Conservation (phyloP, 148 eudicot species). For the Spergularia bocconei region DNA sequence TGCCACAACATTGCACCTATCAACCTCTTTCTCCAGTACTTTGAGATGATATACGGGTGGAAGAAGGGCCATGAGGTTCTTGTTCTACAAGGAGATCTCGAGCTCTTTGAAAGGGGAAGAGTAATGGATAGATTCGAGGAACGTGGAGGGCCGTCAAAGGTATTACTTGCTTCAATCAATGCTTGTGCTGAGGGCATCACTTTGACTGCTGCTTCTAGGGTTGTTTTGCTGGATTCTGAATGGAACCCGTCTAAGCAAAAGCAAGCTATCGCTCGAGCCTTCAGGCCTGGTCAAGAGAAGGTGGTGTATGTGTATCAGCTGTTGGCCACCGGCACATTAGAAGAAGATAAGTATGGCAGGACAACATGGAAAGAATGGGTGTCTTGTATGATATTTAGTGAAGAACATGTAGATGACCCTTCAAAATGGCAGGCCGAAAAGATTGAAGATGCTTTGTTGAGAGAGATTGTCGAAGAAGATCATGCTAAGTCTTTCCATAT, state of each 20-base stretch:
- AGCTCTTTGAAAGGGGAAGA: conserved; percentile 84
- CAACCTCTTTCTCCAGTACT: conserved; percentile 62
- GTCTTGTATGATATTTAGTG: conserved; percentile 93
- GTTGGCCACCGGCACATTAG: conserved; percentile 71
- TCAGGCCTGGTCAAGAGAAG: conserved; percentile 90
- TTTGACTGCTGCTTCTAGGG: conserved; percentile 95
- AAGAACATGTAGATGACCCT: conserved; percentile 87
- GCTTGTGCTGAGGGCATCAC: conserved; percentile 96
- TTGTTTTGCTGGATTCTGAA: conserved; percentile 83
- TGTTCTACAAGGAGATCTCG: conserved; percentile 85
- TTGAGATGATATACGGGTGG: conserved; percentile 73
- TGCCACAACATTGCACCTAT: conserved; percentile 98
- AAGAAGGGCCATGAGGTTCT: conserved; percentile 80
- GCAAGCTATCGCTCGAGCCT: conserved; percentile 95
- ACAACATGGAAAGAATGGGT: conserved; percentile 99
- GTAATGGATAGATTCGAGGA: conserved; percentile 95
- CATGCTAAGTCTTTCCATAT: conserved; percentile 74
- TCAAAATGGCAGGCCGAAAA: conserved; percentile 91
- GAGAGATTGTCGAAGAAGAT: conserved; percentile 93
- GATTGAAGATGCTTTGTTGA: conserved; percentile 78
- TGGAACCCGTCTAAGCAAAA: conserved; percentile 98
- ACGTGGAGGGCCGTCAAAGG: conserved; percentile 75
- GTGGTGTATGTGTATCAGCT: conserved; percentile 91
- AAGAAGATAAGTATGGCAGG: conserved; percentile 77
- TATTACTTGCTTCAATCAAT: conserved; percentile 83